Percentiles rank a stretch among this genome's conserved stretches.
Evolutionary conservation across 2,329 filamentous ascomycete genomes (phyloP).

Genomic region (Hawksworthiomyces lignivorus): DNA sequence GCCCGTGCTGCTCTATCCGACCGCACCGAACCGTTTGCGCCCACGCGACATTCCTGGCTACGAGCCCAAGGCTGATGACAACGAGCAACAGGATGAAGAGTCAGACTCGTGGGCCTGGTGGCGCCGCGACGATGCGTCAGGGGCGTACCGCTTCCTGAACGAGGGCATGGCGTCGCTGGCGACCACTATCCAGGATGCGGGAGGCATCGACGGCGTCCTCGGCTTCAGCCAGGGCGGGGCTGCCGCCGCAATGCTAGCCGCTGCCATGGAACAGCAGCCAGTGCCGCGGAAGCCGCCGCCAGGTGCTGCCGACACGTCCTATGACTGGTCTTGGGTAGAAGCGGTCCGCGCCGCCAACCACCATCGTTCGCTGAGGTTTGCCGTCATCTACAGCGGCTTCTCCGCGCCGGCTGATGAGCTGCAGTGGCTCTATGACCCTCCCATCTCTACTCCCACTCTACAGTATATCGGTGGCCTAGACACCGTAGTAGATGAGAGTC

Average conservation of each 20-base stretch:
- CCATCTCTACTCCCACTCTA: slow-evolving; percentile 67
- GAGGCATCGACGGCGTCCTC: slow-evolving; percentile 68
- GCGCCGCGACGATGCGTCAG: slow-evolving; percentile 58
- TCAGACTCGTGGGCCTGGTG: slow-evolving; percentile 78
- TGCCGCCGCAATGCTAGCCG: slow-evolving; percentile 63
- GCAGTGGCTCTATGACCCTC: slow-evolving; percentile 64
- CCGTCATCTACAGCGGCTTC: slow-evolving; percentile 72
- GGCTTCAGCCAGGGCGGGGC: slow-evolving; percentile 79
- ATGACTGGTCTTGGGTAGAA: slow-evolving; percentile 32
- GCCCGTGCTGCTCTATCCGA: slow-evolving; percentile 58
- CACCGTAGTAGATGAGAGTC: slow-evolving; percentile 74
- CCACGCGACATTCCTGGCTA: slow-evolving; percentile 65
- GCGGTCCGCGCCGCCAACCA: slow-evolving; percentile 42
- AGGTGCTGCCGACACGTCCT: slow-evolving; percentile 28
- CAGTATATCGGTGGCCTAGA: slow-evolving; percentile 81
- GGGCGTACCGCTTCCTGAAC: slow-evolving; percentile 62
- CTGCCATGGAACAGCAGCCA: slow-evolving; percentile 53
- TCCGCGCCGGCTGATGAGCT: slow-evolving; percentile 55
- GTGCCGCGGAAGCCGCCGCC: slow-evolving; percentile 17
- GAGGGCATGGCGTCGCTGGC: slow-evolving; percentile 59
- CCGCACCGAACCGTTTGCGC: slow-evolving; percentile 55
- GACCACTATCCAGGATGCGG: slow-evolving; percentile 49
- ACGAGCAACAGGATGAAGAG: slow-evolving; percentile 25
- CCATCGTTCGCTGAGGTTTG: slow-evolving; percentile 52
- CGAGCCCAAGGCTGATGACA: slow-evolving; percentile 23